Evolutionary conservation across 306 rosid genomes (phyloP).

Genomic region (Luffa aegyptiaca): DNA sequence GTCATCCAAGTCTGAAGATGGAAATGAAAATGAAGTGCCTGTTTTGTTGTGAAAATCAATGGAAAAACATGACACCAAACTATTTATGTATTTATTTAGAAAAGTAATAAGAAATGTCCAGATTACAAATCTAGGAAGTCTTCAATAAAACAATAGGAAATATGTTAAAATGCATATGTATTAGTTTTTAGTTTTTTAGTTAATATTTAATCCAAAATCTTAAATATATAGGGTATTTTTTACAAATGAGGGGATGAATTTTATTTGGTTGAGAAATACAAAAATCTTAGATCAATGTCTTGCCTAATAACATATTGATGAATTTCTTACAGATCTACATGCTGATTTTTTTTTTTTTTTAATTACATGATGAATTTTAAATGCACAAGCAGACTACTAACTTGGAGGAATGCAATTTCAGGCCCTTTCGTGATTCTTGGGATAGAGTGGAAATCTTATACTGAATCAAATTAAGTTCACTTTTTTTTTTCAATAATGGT

Average conservation of each 20-base stretch:
- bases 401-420: not conserved
- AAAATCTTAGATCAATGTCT: not conserved
- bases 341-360: no score
- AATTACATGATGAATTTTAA: not conserved
- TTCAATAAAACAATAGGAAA: not conserved
- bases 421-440: not conserved
- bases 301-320: not conserved
- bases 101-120: not conserved
- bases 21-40: slow-evolving; percentile 60
- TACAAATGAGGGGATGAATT: not conserved
- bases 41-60: slow-evolving; percentile 4
- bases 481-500: not conserved
- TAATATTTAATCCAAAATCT: not conserved
- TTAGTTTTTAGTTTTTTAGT: not conserved
- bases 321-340: not conserved
- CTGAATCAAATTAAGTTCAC: not conserved
- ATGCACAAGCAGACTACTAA: not conserved
- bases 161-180: not conserved
- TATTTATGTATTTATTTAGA: not conserved
- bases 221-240: not conserved
- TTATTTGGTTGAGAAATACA: not conserved
- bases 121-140: not conserved
- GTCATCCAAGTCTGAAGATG: slow-evolving; percentile 76
- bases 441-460: not conserved
- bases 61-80: not conserved